Evolutionary conservation across 352 stramenopile species (phyloP), one percentile per base, ranked within the genome.

Genomic region (Phytophthora litchii): DNA sequence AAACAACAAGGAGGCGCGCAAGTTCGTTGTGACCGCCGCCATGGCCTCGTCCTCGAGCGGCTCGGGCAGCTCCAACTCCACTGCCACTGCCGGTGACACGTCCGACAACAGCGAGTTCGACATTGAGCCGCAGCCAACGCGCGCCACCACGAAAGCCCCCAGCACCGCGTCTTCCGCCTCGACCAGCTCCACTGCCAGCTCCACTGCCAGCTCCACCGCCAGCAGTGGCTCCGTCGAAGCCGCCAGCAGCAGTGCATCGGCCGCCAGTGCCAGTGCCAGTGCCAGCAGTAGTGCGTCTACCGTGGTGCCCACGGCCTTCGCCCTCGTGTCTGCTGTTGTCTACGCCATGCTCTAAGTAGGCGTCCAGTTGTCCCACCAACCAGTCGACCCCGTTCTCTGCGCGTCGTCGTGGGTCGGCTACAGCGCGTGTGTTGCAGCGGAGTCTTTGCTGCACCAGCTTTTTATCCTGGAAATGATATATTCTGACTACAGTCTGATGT

Each of bases 261-360:
- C 50, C 19, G 58, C 62, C 7, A 64, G 50, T 21, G 51, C 57
- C 23, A 63, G 42, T 20, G 52, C 55, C 42, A 70, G 60, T 44
- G 50, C 64, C 35, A 72, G 54, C 49, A 72, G 67, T 44, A 55
- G 48, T 13, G 53, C 60, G 38, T 64, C 47, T 20, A 62, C 46
- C 19, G 41, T 74, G 31, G 49, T 37, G 34, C 60, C 69, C 29
- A 66, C 61, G 20, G 60, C 60, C 36, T 53, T 70, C 55, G 65
- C 46, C 4, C 38, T 74, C 36, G 50, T 72, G 49, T 60, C 64
- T 16, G 65, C 49, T 23, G 54, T 65, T 40, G 60, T 64, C 41
- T 78, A 72, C 55, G 56, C 47, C 37, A 66, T 78, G 53, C 60
- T 78, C n/a, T 78, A 74, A 74, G 64, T 44, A 19, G 54, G 45